Evolutionary conservation across 73 alveolate species (phyloP).

Genomic region (Symbiodinium natans): DNA sequence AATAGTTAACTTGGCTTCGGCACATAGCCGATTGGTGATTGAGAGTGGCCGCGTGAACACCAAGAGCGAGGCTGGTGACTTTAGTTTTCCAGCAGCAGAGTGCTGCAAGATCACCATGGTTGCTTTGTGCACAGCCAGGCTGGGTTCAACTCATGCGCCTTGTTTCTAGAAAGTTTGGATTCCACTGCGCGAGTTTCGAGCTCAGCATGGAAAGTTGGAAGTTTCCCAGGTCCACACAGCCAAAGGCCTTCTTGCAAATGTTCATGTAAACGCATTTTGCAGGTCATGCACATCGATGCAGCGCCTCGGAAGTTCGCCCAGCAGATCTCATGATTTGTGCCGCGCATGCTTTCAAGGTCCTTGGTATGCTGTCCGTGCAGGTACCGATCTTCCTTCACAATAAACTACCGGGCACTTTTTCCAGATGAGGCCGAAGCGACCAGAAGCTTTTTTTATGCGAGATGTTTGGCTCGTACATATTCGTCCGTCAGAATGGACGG

Average conservation of each 20-base stretch:
- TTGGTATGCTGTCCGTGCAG: background rate
- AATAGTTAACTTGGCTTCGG: slow-evolving; percentile 71
- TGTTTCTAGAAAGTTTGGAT: slow-evolving; percentile 61
- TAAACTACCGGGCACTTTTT: slow-evolving; percentile 63
- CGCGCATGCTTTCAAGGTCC: no score
- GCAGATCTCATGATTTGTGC: background rate
- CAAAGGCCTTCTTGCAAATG: background rate
- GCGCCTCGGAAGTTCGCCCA: slow-evolving; percentile 71
- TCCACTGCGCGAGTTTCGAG: slow-evolving; percentile 47
- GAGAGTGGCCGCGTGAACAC: slow-evolving; percentile 87
- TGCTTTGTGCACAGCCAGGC: background rate
- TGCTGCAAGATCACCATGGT: no score
- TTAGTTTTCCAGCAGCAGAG: no score
- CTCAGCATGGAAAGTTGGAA: background rate
- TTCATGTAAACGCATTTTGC: background rate
- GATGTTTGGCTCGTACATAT: no score
- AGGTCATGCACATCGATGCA: slow-evolving; percentile 77
- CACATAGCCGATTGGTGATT: slow-evolving; percentile 72
- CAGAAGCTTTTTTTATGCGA: no score
- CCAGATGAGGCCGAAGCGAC: slow-evolving; percentile 52
- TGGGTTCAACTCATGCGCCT: slow-evolving; percentile 63
- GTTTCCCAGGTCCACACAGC: background rate
- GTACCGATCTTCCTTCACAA: slow-evolving; percentile 73
- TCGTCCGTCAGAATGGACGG: no score
- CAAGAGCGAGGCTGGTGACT: slow-evolving; percentile 41